Evolutionary conservation across 2,329 filamentous ascomycete species (phyloP).

Genomic region (Erysiphe neolycopersici): DNA sequence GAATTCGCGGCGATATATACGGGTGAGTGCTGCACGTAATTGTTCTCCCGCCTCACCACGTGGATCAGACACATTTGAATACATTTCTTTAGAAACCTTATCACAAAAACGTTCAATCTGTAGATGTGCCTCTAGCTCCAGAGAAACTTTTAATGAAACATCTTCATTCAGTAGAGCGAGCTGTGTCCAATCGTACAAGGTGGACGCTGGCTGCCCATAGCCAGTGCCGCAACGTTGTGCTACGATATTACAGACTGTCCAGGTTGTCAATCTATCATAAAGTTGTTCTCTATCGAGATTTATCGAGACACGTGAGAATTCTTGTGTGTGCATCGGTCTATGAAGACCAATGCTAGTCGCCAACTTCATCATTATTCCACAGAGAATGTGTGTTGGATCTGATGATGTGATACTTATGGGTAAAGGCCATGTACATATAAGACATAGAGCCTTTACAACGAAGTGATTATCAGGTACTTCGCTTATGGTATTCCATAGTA

Average conservation of each 20-base stretch:
- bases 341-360: constrained; percentile 65
- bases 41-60: constrained; percentile 41
- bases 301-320: constrained; percentile 51
- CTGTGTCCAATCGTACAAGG: constrained; percentile 49
- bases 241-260: constrained; percentile 68
- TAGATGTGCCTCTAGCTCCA: constrained; percentile 38
- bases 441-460: constrained; percentile 54
- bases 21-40: constrained; percentile 37
- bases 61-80: constrained; percentile 49
- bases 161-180: constrained; percentile 32
- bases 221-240: constrained; percentile 61
- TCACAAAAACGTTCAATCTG: constrained; percentile 51
- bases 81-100: constrained; percentile 55
- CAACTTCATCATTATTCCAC: constrained; percentile 67
- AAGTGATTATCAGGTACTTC: constrained; percentile 56
- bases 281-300: constrained; percentile 57
- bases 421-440: constrained; percentile 59
- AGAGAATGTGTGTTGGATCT: constrained; percentile 53
- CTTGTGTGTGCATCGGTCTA: constrained; percentile 55
- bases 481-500: constrained; percentile 53
- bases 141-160: constrained; percentile 24
- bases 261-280: constrained; percentile 51
- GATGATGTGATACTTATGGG: constrained; percentile 58
- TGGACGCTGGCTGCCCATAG: constrained; percentile 57
- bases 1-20: constrained; percentile 37